Evolutionary conservation across 2,329 filamentous ascomycete species (phyloP).

Genomic region (Penicillium crustosum): DNA sequence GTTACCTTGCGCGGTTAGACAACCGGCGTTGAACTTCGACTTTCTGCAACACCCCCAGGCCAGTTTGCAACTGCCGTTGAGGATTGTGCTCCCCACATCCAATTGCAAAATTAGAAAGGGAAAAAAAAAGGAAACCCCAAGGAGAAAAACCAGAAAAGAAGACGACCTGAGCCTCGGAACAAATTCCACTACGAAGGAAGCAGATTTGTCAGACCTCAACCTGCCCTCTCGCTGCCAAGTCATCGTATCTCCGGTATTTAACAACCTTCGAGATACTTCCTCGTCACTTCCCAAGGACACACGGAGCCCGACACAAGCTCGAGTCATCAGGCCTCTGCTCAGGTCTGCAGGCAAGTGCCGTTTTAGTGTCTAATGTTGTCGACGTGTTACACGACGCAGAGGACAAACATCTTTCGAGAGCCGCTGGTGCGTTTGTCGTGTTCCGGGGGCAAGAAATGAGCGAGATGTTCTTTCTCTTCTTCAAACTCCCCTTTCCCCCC

Average conservation of each 20-base stretch:
- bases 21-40: conserved; percentile 11
- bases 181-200: background rate
- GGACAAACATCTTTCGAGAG: conserved; percentile 36
- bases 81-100: conserved; percentile 23
- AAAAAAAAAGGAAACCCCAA: conserved; percentile 1
- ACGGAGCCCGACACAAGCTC: conserved; percentile 9
- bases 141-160: conserved; percentile 4
- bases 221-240: background rate
- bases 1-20: conserved; percentile 12
- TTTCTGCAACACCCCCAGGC: conserved; percentile 25
- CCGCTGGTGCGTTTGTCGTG: conserved; percentile 30
- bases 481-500: conserved; percentile 4
- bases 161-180: conserved; percentile 2
- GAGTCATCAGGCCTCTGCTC: conserved; percentile 22
- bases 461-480: conserved; percentile 11
- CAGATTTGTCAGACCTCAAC: background rate
- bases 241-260: background rate
- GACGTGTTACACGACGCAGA: conserved; percentile 35
- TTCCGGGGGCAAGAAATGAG: conserved; percentile 8
- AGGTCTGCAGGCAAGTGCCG: conserved; percentile 26
- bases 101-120: conserved; percentile 15
- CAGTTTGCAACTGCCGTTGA: conserved; percentile 31
- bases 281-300: conserved; percentile 2
- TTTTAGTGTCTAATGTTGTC: conserved; percentile 32
- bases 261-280: background rate